Conservation (phyloP, 139 green algal genomes). For the Coccomyxa sp. region DNA sequence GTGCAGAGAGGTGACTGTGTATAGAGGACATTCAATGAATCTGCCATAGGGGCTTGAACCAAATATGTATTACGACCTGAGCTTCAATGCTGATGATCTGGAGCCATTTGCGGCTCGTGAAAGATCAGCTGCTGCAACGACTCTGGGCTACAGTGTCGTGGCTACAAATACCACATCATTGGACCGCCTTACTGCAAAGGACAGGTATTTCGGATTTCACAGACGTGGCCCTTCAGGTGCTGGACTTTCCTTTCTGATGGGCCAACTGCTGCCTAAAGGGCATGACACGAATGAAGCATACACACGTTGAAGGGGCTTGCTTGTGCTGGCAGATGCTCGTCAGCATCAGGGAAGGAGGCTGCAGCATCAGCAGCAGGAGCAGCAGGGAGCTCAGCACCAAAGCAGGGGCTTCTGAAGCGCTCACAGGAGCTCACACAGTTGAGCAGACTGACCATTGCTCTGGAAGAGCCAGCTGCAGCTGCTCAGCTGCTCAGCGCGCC, state of each 20-base stretch:
- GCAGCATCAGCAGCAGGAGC: too few relatives aligned
- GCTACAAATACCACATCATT: slow-evolving; percentile 22
- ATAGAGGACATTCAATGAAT: not conserved
- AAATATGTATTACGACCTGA: slow-evolving; percentile 28
- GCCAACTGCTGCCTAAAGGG: too few relatives aligned
- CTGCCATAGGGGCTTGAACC: not conserved
- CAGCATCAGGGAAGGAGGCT: not conserved
- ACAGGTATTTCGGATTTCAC: slow-evolving; percentile 27
- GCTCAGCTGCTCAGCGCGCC: slow-evolving; percentile 19
- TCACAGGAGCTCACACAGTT: slow-evolving; percentile 24
- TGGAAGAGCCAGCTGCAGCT: slow-evolving; percentile 17
- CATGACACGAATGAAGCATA: too few relatives aligned
- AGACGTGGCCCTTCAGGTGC: not conserved
- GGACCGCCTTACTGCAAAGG: slow-evolving; percentile 20
- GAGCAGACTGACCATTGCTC: slow-evolving; percentile 38
- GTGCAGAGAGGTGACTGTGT: not conserved
- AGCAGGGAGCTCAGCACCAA: too few relatives aligned
- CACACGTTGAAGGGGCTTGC: too few relatives aligned
- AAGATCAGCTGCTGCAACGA: slow-evolving; percentile 16
- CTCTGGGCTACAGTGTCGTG: slow-evolving; percentile 34
- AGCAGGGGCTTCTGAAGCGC: not conserved
- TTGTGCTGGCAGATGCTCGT: too few relatives aligned
- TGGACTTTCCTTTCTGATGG: too few relatives aligned
- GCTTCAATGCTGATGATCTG: slow-evolving; percentile 6
- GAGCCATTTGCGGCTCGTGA: slow-evolving; percentile 31